A percentile compares a stretch with the other conserved stretches of the same genome.
Conservation (phyloP, 225 moss, liverwort and hornwort genomes). For the Straminergon stramineum region DNA sequence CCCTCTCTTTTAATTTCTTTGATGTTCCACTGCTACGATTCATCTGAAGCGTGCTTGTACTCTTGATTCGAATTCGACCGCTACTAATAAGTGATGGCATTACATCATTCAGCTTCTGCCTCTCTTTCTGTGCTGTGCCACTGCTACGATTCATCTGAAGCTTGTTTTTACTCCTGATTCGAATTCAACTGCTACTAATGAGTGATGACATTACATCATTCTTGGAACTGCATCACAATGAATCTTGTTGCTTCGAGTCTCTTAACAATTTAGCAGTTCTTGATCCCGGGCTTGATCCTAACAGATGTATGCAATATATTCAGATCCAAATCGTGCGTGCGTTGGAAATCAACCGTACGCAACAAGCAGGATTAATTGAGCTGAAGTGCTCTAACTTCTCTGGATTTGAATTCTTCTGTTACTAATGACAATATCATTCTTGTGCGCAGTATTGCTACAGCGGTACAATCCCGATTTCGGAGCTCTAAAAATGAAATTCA, state of each 20-base stretch:
- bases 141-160: not conserved
- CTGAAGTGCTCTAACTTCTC: not conserved
- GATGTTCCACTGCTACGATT: not conserved
- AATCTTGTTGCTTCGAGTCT: not conserved
- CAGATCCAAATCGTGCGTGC: not conserved
- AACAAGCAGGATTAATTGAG: not conserved
- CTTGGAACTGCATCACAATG: not conserved
- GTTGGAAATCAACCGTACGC: not conserved
- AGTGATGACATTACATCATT: not conserved
- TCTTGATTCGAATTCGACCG: not conserved
- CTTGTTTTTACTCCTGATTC: not conserved
- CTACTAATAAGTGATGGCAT: not conserved
- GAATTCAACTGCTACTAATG: not conserved
- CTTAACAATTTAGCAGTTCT: not conserved
- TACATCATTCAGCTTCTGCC: not conserved
- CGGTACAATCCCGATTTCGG: slow-evolving; percentile 15
- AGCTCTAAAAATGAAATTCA: slow-evolving; percentile 11
- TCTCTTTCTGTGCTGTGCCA: not conserved
- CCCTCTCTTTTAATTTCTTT: not conserved
- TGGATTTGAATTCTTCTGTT: not conserved
- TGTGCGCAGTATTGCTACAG: slow-evolving; percentile 17
- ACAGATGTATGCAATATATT: not conserved
- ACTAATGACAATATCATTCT: not conserved
- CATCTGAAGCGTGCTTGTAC: not conserved
- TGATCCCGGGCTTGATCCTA: not conserved